Conservation (phyloP, 2,329 filamentous ascomycete species). For the Fusarium metavorans region DNA sequence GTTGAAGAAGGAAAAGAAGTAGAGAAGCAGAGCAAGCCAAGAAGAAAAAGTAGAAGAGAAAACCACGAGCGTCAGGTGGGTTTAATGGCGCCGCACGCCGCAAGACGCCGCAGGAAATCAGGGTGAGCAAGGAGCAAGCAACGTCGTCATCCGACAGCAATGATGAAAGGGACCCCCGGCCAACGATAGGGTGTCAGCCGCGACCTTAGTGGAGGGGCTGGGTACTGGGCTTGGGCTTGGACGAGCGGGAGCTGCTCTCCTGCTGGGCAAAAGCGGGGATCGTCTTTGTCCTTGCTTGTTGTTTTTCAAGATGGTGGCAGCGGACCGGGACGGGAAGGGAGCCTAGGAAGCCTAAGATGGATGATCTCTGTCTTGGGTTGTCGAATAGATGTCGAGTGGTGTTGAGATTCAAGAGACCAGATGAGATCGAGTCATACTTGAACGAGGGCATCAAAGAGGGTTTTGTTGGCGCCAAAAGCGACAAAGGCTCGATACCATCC, state of each 20-base stretch:
- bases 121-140: constrained; percentile 40
- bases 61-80: constrained; percentile 43
- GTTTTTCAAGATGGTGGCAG: constrained; percentile 35
- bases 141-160: constrained; percentile 48
- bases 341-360: constrained; percentile 22
- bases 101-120: constrained; percentile 41
- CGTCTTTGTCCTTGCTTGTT: constrained; percentile 16
- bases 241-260: constrained; percentile 2
- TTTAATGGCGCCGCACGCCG: constrained; percentile 44
- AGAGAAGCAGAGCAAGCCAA: constrained; percentile 19
- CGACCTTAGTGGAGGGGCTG: constrained; percentile 45
- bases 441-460: neutral
- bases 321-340: constrained; percentile 40
- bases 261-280: constrained; percentile 40
- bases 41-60: constrained; percentile 13
- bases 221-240: constrained; percentile 5
- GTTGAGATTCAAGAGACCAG: constrained; percentile 1
- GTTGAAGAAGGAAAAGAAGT: constrained; percentile 26
- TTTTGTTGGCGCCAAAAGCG: constrained; percentile 1
- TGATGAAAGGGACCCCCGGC: constrained; percentile 42
- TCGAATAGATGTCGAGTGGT: constrained; percentile 7
- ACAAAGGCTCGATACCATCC: constrained; percentile 17
- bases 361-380: constrained; percentile 22
- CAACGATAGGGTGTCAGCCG: constrained; percentile 45
- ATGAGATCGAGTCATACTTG: neutral